phyloP scores from a whole-genome alignment of 164 flowering plant species.

The Piper betle region DNA sequence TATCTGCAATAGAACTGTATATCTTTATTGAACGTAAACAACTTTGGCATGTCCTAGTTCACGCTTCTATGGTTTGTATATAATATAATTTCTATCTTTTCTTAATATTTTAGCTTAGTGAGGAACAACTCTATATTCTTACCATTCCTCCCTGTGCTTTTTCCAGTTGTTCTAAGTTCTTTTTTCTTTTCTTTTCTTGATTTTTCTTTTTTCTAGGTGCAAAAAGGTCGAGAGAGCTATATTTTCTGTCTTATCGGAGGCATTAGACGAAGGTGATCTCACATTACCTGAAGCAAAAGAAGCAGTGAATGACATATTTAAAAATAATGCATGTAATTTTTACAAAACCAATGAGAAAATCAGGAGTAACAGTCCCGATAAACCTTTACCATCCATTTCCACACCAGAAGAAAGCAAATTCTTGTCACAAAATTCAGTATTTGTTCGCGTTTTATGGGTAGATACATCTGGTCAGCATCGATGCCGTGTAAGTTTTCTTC shows the following conservation, averaged over 20 bases:
- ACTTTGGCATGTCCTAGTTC: no score
- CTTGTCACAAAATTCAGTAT: slow-evolving; percentile 17
- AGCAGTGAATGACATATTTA: slow-evolving; percentile 66
- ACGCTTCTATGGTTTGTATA: no score
- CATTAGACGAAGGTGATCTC: slow-evolving; percentile 79
- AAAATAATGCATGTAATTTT: slow-evolving; percentile 46
- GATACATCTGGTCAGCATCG: slow-evolving; percentile 91
- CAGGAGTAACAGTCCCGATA: slow-evolving; percentile 8
- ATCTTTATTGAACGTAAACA: neutral
- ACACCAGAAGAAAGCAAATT: slow-evolving; percentile 10
- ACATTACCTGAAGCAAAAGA: slow-evolving; percentile 65
- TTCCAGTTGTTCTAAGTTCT: no score
- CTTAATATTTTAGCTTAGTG: no score
- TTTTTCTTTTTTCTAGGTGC: slow-evolving; percentile 40
- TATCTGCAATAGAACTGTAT: neutral
- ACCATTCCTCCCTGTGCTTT: no score
- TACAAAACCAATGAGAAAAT: slow-evolving; percentile 37
- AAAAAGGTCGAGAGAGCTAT: slow-evolving; percentile 72
- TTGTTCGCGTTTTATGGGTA: slow-evolving; percentile 76
- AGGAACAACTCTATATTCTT: no score
- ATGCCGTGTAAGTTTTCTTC: slow-evolving; percentile 60
- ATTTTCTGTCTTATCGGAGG: slow-evolving; percentile 62
- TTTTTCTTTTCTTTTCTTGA: no score
- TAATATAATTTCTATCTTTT: no score
- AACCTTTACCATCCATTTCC: slow-evolving; percentile 8